Evolutionary conservation across 2,329 filamentous ascomycete genomes (phyloP).

Genomic region (Thermothelomyces thermophilus): DNA sequence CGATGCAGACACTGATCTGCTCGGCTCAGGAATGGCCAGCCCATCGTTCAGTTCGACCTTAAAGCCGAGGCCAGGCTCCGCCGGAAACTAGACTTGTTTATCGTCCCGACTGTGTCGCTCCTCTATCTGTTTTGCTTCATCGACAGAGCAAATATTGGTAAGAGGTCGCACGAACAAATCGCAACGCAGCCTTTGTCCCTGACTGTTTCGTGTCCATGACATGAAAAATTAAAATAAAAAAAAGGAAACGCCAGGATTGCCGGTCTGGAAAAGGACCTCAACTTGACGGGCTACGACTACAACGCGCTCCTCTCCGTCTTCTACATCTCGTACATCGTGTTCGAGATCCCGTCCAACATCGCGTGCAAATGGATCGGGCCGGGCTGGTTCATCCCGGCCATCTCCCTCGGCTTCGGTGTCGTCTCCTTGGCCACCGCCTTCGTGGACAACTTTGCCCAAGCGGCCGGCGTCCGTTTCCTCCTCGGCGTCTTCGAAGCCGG

Average conservation of each 20-base stretch:
- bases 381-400: slow-evolving; percentile 54
- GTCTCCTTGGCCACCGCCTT: slow-evolving; percentile 53
- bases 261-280: slow-evolving; percentile 48
- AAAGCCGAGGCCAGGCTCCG: slow-evolving; percentile 50
- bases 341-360: slow-evolving; percentile 56
- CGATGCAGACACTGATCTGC: not conserved
- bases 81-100: slow-evolving; percentile 55
- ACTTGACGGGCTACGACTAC: slow-evolving; percentile 51
- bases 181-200: not conserved
- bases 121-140: slow-evolving; percentile 67
- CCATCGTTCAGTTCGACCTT: slow-evolving; percentile 48
- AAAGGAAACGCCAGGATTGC: slow-evolving; percentile 53
- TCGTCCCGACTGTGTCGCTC: slow-evolving; percentile 56
- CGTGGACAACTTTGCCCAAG: slow-evolving; percentile 40
- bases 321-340: slow-evolving; percentile 57
- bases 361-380: slow-evolving; percentile 57
- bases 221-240: no score
- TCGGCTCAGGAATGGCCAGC: slow-evolving; percentile 37
- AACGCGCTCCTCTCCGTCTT: slow-evolving; percentile 54
- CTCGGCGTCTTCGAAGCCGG: slow-evolving; percentile 56
- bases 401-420: slow-evolving; percentile 50
- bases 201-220: not conserved
- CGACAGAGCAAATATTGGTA: slow-evolving; percentile 62
- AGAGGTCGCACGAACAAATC: slow-evolving; percentile 3
- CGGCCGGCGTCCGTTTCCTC: slow-evolving; percentile 50